Evolutionary conservation across 1,284 basidiomycete species (phyloP).

Genomic region (Cutaneotrichosporon daszewskae): DNA sequence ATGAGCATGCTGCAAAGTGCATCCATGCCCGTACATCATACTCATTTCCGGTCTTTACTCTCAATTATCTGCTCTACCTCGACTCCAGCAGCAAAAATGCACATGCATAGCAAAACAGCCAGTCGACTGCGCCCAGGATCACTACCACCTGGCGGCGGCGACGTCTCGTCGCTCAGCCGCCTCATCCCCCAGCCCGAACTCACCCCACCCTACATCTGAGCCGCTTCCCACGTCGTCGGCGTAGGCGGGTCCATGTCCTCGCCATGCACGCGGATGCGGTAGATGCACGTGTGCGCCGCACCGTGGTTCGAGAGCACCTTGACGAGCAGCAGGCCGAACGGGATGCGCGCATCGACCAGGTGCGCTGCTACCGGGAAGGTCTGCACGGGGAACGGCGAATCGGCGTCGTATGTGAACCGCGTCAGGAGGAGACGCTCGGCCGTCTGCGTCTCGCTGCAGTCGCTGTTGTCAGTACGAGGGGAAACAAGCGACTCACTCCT

Average conservation of each 20-base stretch:
- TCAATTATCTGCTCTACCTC: too few relatives aligned
- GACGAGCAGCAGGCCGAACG: conserved; percentile 74
- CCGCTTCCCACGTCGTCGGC: too few relatives aligned
- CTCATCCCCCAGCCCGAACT: too few relatives aligned
- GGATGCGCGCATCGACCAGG: conserved; percentile 62
- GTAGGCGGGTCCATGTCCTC: background rate
- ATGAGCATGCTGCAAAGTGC: too few relatives aligned
- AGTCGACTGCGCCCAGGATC: too few relatives aligned
- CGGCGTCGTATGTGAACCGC: conserved; percentile 71
- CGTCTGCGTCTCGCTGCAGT: background rate
- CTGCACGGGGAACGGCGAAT: conserved; percentile 65
- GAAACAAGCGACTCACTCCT: background rate
- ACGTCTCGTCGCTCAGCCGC: too few relatives aligned
- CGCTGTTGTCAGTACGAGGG: background rate
- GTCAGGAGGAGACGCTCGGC: conserved; percentile 58
- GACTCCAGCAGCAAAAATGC: too few relatives aligned
- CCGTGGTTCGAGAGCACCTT: conserved; percentile 83
- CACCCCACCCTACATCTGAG: too few relatives aligned
- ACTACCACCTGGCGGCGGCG: too few relatives aligned
- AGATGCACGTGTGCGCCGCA: conserved; percentile 79
- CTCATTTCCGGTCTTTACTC: too few relatives aligned
- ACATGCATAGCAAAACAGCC: too few relatives aligned
- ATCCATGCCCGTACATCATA: too few relatives aligned
- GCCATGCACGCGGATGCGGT: conserved; percentile 52
- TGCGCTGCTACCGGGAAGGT: conserved; percentile 72